These are phyloP conservation scores for Xenoacremonium recifei DNA, from an alignment of 2,329 filamentous ascomycete species.

Conservation along the genomic window DNA sequence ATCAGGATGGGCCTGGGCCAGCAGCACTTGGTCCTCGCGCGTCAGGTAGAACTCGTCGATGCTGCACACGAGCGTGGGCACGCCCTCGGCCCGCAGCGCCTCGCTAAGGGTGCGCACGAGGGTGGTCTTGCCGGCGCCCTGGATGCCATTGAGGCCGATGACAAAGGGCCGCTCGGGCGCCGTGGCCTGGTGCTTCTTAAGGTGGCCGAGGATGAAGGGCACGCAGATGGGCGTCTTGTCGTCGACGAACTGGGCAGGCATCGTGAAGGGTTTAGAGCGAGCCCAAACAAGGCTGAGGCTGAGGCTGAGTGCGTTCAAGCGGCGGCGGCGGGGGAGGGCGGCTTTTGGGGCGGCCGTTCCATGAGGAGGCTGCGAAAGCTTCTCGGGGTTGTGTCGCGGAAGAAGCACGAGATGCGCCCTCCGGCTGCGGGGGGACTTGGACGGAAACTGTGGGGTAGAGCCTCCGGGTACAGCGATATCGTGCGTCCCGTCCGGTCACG, in stretches of 20 bases:
- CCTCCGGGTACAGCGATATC: too few relatives aligned
- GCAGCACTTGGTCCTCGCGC: slow-evolving; percentile 63
- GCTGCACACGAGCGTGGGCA: slow-evolving; percentile 70
- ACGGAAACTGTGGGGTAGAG: slow-evolving; percentile 12
- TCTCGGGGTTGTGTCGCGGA: background rate
- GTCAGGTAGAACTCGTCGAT: slow-evolving; percentile 89
- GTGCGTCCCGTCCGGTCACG: too few relatives aligned
- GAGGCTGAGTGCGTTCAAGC: background rate
- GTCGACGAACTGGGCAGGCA: slow-evolving; percentile 55
- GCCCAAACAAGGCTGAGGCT: background rate
- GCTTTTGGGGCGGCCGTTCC: slow-evolving; percentile 6
- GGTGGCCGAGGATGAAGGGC: slow-evolving; percentile 68
- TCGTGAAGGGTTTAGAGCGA: slow-evolving; percentile 11
- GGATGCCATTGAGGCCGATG: slow-evolving; percentile 85
- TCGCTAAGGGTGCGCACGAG: slow-evolving; percentile 67
- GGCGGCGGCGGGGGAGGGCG: background rate
- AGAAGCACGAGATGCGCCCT: background rate
- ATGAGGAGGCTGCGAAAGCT: slow-evolving; percentile 1
- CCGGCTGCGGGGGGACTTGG: background rate
- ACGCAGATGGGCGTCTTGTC: slow-evolving; percentile 78
- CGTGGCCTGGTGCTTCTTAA: slow-evolving; percentile 47
- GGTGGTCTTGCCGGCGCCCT: slow-evolving; percentile 91
- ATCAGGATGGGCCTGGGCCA: slow-evolving; percentile 62
- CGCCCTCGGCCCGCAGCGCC: slow-evolving; percentile 55
- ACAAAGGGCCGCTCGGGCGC: slow-evolving; percentile 62